A percentile compares a stretch with the other conserved stretches of the same genome.
These are phyloP conservation scores for Pilasporangium apinafurcum DNA, from an alignment of 352 stramenopile genomes.

Conservation along the genomic window DNA sequence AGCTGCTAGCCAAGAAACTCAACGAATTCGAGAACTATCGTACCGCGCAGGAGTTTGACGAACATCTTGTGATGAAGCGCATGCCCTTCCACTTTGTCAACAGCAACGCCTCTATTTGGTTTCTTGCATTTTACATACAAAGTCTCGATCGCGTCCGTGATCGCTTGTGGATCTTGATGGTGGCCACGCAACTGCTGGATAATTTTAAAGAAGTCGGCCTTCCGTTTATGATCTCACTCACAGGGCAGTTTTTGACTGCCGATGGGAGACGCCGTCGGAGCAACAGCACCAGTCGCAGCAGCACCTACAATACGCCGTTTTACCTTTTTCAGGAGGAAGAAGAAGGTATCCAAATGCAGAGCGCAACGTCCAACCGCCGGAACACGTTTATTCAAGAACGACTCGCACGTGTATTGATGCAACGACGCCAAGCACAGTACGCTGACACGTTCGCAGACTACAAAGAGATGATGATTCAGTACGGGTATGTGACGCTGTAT, in stretches of 20 bases:
- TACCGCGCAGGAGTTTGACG: conserved; percentile 52
- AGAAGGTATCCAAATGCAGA: too few species aligned
- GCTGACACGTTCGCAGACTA: conserved; percentile 64
- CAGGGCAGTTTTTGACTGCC: conserved; percentile 30
- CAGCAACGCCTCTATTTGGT: conserved; percentile 66
- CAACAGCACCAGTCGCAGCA: conserved; percentile 2
- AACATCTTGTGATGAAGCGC: conserved; percentile 62
- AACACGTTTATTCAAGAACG: conserved; percentile 19
- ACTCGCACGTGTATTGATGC: conserved; percentile 44
- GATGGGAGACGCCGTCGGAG: conserved; percentile 28
- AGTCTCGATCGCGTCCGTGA: conserved; percentile 50
- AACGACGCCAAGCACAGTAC: conserved; percentile 58
- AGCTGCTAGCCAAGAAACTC: conserved; percentile 50
- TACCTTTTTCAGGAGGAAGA: too few species aligned
- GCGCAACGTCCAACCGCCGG: neutral
- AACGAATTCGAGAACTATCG: conserved; percentile 74
- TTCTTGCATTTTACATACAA: conserved; percentile 58
- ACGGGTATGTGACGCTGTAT: conserved; percentile 91
- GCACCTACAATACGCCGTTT: neutral
- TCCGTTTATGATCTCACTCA: conserved; percentile 38
- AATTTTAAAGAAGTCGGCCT: conserved; percentile 68
- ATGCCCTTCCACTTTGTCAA: conserved; percentile 79
- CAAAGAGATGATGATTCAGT: conserved; percentile 88
- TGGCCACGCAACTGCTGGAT: conserved; percentile 55
- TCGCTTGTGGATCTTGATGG: conserved; percentile 61